Conservation (phyloP, 257 asterid genomes). For the Parsonsia alboflavescens region DNA sequence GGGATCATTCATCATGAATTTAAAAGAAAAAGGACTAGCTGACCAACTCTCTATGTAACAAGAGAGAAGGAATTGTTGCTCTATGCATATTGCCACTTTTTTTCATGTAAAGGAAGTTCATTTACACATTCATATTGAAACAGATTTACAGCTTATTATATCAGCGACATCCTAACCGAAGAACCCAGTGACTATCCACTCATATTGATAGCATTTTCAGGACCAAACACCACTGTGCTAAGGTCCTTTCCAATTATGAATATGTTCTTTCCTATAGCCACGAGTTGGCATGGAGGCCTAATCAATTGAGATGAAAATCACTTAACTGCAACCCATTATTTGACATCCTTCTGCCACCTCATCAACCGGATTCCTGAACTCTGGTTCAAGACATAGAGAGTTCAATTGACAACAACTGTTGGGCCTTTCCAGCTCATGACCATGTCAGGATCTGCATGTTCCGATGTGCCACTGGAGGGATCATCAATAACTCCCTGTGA, state of each 20-base stretch:
- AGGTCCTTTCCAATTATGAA: constrained; percentile 70
- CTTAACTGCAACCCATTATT: constrained; percentile 50
- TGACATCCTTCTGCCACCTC: constrained; percentile 54
- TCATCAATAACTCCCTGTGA: constrained; percentile 46
- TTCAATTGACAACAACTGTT: constrained; percentile 47
- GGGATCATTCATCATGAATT: constrained; percentile 56
- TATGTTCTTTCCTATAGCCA: constrained; percentile 52
- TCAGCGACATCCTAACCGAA: constrained; percentile 42
- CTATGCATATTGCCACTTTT: too few species aligned
- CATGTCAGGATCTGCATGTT: constrained; percentile 51
- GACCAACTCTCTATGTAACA: too few species aligned
- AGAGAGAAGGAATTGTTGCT: too few species aligned
- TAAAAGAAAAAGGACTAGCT: constrained; percentile 47
- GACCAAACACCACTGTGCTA: constrained; percentile 48
- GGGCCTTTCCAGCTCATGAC: constrained; percentile 68
- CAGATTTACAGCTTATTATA: constrained; percentile 54
- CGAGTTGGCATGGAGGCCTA: constrained; percentile 58
- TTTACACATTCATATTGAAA: constrained; percentile 32
- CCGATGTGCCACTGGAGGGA: constrained; percentile 48
- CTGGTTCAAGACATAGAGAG: constrained; percentile 60
- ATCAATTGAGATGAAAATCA: constrained; percentile 43
- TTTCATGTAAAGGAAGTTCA: background rate
- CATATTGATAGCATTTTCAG: constrained; percentile 34
- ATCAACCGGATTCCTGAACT: constrained; percentile 57
- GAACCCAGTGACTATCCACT: constrained; percentile 43